Conservation (phyloP, 169 alveolate species). For the Cryptosporidium viatorum region DNA sequence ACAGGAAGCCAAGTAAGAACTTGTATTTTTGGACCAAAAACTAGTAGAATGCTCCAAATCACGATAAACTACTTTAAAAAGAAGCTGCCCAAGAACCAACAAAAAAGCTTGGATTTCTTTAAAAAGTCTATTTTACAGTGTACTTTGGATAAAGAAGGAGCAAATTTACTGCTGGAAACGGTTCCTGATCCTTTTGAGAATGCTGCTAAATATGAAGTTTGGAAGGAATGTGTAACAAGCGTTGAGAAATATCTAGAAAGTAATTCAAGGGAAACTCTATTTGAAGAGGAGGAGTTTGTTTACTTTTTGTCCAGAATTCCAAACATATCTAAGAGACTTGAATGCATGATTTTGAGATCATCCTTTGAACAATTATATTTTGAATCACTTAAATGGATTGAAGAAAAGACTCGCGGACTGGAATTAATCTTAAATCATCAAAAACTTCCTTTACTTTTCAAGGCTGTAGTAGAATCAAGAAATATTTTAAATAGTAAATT, state of each 20-base stretch:
- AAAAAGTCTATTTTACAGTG: slow-evolving; percentile 56
- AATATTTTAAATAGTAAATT: slow-evolving; percentile 47
- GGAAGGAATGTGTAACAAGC: slow-evolving; percentile 51
- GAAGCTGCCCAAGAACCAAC: slow-evolving; percentile 37
- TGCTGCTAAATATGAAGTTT: slow-evolving; percentile 52
- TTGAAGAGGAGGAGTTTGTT: slow-evolving; percentile 74
- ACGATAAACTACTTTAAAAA: slow-evolving; percentile 69
- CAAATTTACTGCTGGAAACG: slow-evolving; percentile 57
- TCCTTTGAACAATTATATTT: slow-evolving; percentile 60
- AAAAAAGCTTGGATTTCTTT: slow-evolving; percentile 19
- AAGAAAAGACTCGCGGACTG: slow-evolving; percentile 34
- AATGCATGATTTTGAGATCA: slow-evolving; percentile 67
- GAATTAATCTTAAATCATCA: slow-evolving; percentile 28
- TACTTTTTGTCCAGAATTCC: slow-evolving; percentile 67
- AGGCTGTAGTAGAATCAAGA: slow-evolving; percentile 33
- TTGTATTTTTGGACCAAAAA: slow-evolving; percentile 44
- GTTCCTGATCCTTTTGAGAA: slow-evolving; percentile 72
- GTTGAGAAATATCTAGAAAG: slow-evolving; percentile 28
- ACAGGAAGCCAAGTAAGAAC: background rate
- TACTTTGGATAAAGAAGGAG: slow-evolving; percentile 65
- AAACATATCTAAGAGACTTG: slow-evolving; percentile 55
- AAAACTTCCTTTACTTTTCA: slow-evolving; percentile 37
- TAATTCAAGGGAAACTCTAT: slow-evolving; percentile 19
- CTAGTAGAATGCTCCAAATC: slow-evolving; percentile 68
- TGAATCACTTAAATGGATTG: slow-evolving; percentile 67